These are phyloP conservation scores for Capillidium heterosporum DNA, from an alignment of 371 early-diverging fungal genomes.

Conservation along the genomic window DNA sequence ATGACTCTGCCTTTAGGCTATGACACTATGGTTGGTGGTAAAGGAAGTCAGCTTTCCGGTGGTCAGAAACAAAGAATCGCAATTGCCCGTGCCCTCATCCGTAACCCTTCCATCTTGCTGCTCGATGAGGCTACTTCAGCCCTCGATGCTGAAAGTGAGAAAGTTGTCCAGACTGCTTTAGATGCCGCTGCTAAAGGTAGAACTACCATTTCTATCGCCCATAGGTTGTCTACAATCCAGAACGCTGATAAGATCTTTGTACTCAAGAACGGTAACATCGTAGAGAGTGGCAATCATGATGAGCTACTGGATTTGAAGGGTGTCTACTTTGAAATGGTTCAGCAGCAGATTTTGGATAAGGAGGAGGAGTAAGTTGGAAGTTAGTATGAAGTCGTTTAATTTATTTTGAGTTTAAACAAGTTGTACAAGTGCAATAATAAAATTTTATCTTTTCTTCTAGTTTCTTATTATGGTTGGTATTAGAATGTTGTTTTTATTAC, in stretches of 20 bases:
- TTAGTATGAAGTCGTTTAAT: too few relatives aligned
- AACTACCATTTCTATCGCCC: constrained; percentile 50
- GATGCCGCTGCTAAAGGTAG: constrained; percentile 49
- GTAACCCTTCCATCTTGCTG: constrained; percentile 66
- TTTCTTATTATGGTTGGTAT: too few relatives aligned
- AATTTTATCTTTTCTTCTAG: too few relatives aligned
- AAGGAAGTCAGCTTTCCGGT: constrained; percentile 44
- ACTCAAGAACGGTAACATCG: constrained; percentile 50
- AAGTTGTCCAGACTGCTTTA: constrained; percentile 71
- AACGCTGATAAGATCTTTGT: constrained; percentile 59
- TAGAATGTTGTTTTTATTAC: too few relatives aligned
- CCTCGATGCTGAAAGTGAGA: constrained; percentile 78
- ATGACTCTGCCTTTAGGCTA: constrained; percentile 44
- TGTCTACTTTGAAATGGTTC: constrained; percentile 19
- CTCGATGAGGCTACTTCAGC: constrained; percentile 96
- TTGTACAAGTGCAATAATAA: too few relatives aligned
- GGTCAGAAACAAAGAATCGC: constrained; percentile 57
- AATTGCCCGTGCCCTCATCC: constrained; percentile 50
- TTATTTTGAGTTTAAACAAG: too few relatives aligned
- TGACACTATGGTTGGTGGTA: constrained; percentile 60
- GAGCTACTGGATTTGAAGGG: constrained; percentile 32
- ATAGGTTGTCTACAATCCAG: constrained; percentile 49
- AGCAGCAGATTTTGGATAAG: constrained; percentile 17
- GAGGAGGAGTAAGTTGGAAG: neutral
- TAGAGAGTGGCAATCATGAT: constrained; percentile 68